Evolutionary conservation across 306 rosid genomes (phyloP).

Genomic region (Prunus mira): DNA sequence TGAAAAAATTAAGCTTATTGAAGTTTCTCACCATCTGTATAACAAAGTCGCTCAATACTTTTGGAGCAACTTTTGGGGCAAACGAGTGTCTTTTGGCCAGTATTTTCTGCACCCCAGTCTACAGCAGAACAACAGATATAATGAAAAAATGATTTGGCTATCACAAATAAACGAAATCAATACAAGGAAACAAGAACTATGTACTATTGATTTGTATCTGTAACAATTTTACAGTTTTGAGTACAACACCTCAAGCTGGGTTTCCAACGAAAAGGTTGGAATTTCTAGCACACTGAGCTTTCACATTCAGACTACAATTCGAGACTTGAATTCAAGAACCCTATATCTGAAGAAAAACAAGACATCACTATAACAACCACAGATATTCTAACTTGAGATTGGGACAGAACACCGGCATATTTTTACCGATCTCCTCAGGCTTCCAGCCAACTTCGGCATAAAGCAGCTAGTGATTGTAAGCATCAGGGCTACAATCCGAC

Average conservation of each 20-base stretch:
- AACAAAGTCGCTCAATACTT: background rate
- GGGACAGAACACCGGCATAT: conserved; percentile 22
- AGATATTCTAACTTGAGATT: conserved; percentile 18
- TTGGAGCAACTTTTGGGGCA: background rate
- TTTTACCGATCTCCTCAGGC: conserved; percentile 18
- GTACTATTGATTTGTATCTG: conserved; percentile 22
- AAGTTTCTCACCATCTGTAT: background rate
- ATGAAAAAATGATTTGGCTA: background rate
- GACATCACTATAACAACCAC: background rate
- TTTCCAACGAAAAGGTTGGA: conserved; percentile 34
- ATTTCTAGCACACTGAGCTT: conserved; percentile 13
- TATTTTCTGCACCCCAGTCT: background rate
- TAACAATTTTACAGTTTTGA: conserved; percentile 26
- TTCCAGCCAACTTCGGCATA: conserved; percentile 32
- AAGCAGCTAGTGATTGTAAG: conserved; percentile 57
- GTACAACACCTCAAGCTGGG: conserved; percentile 24
- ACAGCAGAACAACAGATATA: background rate
- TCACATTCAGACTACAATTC: conserved; percentile 12
- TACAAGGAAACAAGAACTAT: background rate
- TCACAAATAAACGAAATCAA: background rate
- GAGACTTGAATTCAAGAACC: background rate
- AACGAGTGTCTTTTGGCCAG: background rate
- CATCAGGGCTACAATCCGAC: conserved; percentile 48
- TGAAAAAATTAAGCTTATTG: background rate
- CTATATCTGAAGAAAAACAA: conserved; percentile 7